Base-by-base conservation (phyloP, 352 stramenopile genomes). In the Pythium apleroticum region DNA sequence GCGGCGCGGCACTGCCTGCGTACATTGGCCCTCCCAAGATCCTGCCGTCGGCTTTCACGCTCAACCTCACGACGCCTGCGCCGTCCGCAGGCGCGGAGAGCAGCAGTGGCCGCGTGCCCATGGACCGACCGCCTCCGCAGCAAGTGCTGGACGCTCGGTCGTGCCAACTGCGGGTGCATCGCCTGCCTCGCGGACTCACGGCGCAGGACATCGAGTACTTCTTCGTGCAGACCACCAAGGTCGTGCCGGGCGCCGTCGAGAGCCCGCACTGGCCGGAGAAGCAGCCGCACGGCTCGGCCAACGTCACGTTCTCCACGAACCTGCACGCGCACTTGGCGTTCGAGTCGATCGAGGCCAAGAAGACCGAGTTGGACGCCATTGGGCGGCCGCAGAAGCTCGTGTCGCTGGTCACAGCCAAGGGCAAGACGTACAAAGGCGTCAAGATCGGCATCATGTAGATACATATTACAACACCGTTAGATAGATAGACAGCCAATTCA, bases 381-480 rank as follows among this genome's bases (percentile, higher is more conserved):
- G 80, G 84, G 9, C 84, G 87, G 2, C 60, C 68, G 10, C 77
- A 91, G 65, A 94, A 94, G 70, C 75, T 75, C n/a, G 75, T 95
- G 43, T 61, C 78, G 11, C 65, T 95, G 30, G 71, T 78, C 41
- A 89, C 71, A 17, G 68, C 49, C 52, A 83, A 76, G 60, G 82
- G 84, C 61, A 91, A 82, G 58, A 81, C 71, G n/a, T 95, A 81
- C 68, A 88, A 79, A 46, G 86, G 81, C 58, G 73, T 92, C 61
- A 74, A 72, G 37, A 59, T 92, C 20, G 78, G 77, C 24, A 55
- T 88, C 55, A 63, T 71, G 48, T 77, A 72, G 53, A 59, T 59
- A 52, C n/a, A 68, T n/a, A n/a, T n/a, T n/a, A n/a, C 35, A 75
- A 72, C 50, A 59, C 45, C 35, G 22, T 8, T 35, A 60, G 15